Evolutionary conservation across 1,139 yeast species (phyloP), one percentile per base, ranked within the genome.

Genomic region (Debaryomyces singareniensis): DNA sequence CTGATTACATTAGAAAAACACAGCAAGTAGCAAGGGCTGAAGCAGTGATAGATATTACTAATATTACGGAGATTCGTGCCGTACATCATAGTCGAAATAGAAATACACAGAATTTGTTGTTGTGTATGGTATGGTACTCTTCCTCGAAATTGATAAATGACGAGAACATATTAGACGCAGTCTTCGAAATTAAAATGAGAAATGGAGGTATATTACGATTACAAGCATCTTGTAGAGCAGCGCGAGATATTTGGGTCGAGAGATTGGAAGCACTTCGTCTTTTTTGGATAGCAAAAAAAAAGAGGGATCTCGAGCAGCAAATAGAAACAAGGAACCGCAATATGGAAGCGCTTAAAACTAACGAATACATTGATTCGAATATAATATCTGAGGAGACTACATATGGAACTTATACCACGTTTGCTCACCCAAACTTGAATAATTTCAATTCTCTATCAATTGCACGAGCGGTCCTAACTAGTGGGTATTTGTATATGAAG

Each of bases 401-500:
- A 35, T 72, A 83, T 71, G 83, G 82, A 40, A 53, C 69, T 3
- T 52, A 65, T 4, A 57, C 67, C 21, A 80, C 83, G 0, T 36
- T 53, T 3, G 73, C 85, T 0, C 76, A 78, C 41, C 62, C 82
- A 1, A 41, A 44, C 12, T 51, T 75, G 2, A 72, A 71, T 48
- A 71, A 75, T 37, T 68, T 78, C 22, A 75, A 80, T 15, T 60
- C 78, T 4, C 48, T 76, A 27, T 63, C 89, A 0, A 62, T 80
- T 55, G 66, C 77, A 16, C 68, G 76, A 13, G 66, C 78, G n/a
- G 58, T 86, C 9, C 57, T 78, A 15, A 56, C 58, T 57, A 70
- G 75, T 38, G 96, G 96, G 0, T 53, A 63, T 24, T 51, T 87
- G 24, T 85, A 70, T 47, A 77, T 75, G 40, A 86, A 86, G 45